A percentile compares a stretch with the other conserved stretches of the same genome.
These are phyloP conservation scores for Plasmopara viticola DNA, from an alignment of 352 stramenopile genomes.

Conservation along the genomic window DNA sequence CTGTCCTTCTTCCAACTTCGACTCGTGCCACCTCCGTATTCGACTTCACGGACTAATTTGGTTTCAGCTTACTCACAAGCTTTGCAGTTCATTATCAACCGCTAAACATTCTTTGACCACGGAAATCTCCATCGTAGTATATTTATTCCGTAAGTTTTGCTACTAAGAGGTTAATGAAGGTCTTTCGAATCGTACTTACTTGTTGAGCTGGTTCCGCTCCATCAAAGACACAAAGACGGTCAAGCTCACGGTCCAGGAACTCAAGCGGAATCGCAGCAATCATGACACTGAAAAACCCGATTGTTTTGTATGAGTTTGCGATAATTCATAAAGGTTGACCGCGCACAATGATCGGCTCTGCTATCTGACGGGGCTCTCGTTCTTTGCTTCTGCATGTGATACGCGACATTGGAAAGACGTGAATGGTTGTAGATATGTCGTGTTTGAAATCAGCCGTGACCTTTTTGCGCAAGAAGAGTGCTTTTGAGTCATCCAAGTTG, in stretches of 20 bases:
- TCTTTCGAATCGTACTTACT: background rate
- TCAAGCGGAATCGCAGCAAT: conserved; percentile 27
- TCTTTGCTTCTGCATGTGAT: conserved; percentile 6
- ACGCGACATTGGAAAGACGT: conserved; percentile 35
- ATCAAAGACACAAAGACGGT: conserved; percentile 31
- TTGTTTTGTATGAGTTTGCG: conserved; percentile 39
- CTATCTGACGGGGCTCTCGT: conserved; percentile 33
- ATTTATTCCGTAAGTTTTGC: background rate
- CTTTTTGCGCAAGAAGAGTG: conserved; percentile 33
- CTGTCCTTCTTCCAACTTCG: conserved; percentile 4
- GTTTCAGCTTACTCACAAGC: background rate
- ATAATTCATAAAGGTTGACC: conserved; percentile 20
- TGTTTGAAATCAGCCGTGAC: too few species aligned
- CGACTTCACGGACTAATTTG: conserved; percentile 23
- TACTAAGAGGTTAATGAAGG: conserved; percentile 2
- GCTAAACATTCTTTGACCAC: background rate
- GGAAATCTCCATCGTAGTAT: background rate
- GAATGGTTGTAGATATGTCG: conserved; percentile 9
- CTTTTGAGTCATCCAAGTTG: conserved; percentile 18
- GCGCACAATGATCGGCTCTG: conserved; percentile 17
- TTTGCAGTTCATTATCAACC: background rate
- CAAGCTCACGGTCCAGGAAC: conserved; percentile 39
- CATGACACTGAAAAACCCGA: conserved; percentile 35
- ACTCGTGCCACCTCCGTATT: conserved; percentile 17
- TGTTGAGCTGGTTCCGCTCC: conserved; percentile 11